Percentiles rank a stretch among this genome's conserved stretches.
Evolutionary conservation across 2,329 filamentous ascomycete species (phyloP).

Genomic region (Fonsecaea erecta): DNA sequence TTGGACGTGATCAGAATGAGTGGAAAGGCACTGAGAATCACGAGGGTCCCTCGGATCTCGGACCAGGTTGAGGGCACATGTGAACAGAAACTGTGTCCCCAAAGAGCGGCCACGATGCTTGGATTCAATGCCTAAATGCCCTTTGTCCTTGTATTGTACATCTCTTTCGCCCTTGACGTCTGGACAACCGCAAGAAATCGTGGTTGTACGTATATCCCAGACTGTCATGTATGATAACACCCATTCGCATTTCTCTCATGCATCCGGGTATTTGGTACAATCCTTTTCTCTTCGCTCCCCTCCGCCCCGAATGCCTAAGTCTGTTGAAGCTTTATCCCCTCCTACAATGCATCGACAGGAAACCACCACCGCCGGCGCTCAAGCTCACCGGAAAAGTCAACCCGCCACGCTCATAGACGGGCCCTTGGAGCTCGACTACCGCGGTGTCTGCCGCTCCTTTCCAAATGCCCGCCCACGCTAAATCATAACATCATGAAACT

Average conservation of each 20-base stretch:
- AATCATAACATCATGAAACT: slow-evolving; percentile 27
- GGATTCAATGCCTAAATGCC: background rate
- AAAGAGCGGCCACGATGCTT: background rate
- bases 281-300: background rate
- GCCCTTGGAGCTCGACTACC: background rate
- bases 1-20: background rate
- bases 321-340: background rate
- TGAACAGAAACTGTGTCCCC: background rate
- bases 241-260: background rate
- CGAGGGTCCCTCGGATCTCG: too few relatives aligned
- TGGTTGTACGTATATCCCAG: background rate
- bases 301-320: background rate
- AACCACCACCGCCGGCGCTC: slow-evolving; percentile 26
- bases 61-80: background rate
- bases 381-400: slow-evolving; percentile 10
- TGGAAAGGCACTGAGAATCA: background rate
- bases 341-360: slow-evolving; percentile 10
- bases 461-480: slow-evolving; percentile 11
- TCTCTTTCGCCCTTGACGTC: background rate
- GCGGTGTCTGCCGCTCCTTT: slow-evolving; percentile 6
- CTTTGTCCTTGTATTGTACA: slow-evolving; percentile 4
- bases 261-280: slow-evolving; percentile 7
- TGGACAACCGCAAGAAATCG: background rate
- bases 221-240: background rate
- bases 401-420: background rate